These are phyloP conservation scores for Spizellomyces sp. DNA, from an alignment of 192 early-diverging fungal genomes.

Conservation along the genomic window DNA sequence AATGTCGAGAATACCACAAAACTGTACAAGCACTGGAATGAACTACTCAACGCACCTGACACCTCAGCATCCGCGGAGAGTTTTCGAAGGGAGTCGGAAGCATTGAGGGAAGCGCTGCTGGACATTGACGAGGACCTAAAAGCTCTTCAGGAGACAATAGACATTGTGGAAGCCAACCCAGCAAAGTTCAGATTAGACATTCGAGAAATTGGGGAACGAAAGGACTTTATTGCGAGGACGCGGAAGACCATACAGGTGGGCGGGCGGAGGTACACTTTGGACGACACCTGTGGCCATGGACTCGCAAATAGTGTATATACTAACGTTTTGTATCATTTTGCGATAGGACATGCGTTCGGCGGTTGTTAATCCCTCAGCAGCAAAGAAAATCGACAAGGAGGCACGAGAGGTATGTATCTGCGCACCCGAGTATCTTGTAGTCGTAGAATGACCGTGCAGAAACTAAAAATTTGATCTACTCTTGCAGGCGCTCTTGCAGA, in stretches of 20 bases:
- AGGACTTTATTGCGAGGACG: conserved; percentile 38
- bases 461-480: neutral
- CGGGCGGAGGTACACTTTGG: neutral
- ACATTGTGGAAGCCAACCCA: conserved; percentile 48
- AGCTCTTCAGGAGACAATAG: conserved; percentile 49
- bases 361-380: conserved; percentile 18
- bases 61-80: conserved; percentile 21
- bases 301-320: neutral
- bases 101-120: conserved; percentile 23
- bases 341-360: conserved; percentile 32
- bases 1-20: conserved; percentile 23
- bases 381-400: conserved; percentile 17
- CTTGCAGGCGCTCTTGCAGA: neutral
- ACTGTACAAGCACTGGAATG: conserved; percentile 30
- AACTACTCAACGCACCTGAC: conserved; percentile 26
- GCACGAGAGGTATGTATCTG: conserved; percentile 22
- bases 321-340: conserved; percentile 5
- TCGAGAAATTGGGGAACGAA: conserved; percentile 41
- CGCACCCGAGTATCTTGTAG: neutral
- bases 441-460: neutral
- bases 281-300: neutral
- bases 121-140: conserved; percentile 45
- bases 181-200: conserved; percentile 41
- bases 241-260: conserved; percentile 26
- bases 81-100: conserved; percentile 23